These are phyloP conservation scores for Acacia concinna DNA, from an alignment of 331 rosid genomes.

Conservation along the genomic window DNA sequence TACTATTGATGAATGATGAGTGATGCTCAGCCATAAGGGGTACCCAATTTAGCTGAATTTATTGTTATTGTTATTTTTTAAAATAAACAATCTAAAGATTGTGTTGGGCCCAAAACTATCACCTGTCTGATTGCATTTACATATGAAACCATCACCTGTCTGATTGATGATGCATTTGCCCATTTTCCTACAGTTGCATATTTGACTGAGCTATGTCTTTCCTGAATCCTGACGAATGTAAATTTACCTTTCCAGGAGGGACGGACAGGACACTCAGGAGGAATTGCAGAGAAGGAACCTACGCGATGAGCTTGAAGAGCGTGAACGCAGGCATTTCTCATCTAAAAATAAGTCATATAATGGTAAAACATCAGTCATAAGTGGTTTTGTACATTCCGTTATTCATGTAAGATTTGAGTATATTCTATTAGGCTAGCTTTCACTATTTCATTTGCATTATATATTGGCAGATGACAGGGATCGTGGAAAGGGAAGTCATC, in stretches of 20 bases:
- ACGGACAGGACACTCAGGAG: conserved; percentile 84
- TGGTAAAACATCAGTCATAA: conserved; percentile 38
- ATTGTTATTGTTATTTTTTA: not conserved
- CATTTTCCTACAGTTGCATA: not conserved
- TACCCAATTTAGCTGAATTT: not conserved
- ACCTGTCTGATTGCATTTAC: not conserved
- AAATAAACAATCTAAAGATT: not conserved
- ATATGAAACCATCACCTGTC: not conserved
- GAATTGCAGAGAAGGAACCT: conserved; percentile 85
- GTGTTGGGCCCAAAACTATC: not conserved
- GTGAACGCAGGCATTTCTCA: conserved; percentile 86
- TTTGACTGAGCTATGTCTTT: not conserved
- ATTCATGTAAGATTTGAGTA: not conserved
- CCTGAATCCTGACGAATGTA: not conserved
- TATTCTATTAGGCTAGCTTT: conserved; percentile 10
- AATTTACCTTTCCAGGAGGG: conserved; percentile 53
- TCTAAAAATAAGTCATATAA: conserved; percentile 72
- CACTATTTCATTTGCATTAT: conserved; percentile 28
- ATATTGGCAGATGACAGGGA: conserved; percentile 80
- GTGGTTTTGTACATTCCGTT: not conserved
- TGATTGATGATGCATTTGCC: not conserved
- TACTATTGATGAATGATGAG: conserved; percentile 1
- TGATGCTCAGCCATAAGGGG: not conserved
- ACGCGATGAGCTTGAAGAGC: conserved; percentile 85
- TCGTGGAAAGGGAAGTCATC: conserved; percentile 71